Base-by-base conservation (phyloP, 1,284 basidiomycete species). In the Phaffia rhodozyma region DNA sequence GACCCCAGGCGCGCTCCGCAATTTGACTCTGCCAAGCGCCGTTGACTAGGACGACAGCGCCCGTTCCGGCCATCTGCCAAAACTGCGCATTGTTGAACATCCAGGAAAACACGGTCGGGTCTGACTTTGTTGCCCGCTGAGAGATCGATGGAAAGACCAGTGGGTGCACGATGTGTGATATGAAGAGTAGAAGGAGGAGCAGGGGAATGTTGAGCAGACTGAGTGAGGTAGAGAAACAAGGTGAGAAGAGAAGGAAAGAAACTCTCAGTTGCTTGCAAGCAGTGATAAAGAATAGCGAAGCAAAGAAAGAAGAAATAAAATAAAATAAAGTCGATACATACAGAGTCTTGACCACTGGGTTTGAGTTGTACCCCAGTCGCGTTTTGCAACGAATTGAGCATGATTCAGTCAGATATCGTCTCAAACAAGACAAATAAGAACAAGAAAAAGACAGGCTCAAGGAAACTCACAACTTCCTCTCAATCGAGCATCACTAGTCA, bases 131-230 rank as follows among this genome's bases (percentile, higher is more conserved):
- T 66, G 43, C 63, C 50, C 4, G 67, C 58, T 34, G 68, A 56
- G 47, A 55, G 55, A 51, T 60, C n/a, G 61, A 60, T 25, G 50
- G 61, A 30, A 51, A 63, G 54, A 74, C 57, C 2, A 72, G 55
- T 0, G 75, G 73, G 1, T 72, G 71, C 62, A 77, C 66, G 55
- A 76, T 65, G 30, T 73, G 63, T 3, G 74, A 72, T 50, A 73
- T 71, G 43, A 75, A 69, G 0, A 74, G 74, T 9, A 77, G 70
- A 5, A 73, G 67, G 13, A 74, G 47, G 1, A 77, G 70, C 9
- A 74, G 73, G 16, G 76, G 69, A 43, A 75, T 68, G 69, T 77
- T 77, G 68, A 77, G 72, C n/a, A 75, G 65, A 4, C 75, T 75
- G 63, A 7, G 9, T 7, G 32, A 2, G 27, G 52, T 58, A 43